These are phyloP conservation scores for Colletotrichum lupini DNA, from an alignment of 2,329 filamentous ascomycete genomes.

Conservation along the genomic window DNA sequence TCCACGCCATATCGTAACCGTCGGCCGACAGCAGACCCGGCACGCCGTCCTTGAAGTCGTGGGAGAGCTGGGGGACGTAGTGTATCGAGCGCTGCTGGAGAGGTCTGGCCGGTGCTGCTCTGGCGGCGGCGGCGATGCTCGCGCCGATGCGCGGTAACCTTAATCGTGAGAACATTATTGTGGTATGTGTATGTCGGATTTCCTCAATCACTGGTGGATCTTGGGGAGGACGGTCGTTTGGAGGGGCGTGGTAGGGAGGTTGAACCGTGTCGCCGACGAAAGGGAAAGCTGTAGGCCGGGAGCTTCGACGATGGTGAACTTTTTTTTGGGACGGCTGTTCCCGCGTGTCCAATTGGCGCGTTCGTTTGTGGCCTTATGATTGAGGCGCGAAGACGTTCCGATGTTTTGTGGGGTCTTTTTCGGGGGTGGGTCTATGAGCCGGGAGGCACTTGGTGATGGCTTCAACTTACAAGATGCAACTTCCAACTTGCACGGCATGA, in stretches of 20 bases:
- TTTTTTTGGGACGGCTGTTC: constrained; percentile 33
- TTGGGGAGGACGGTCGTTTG: neutral
- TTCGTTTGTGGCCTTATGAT: constrained; percentile 27
- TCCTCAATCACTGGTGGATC: neutral
- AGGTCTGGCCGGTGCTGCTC: constrained; percentile 41
- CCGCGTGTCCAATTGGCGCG: constrained; percentile 21
- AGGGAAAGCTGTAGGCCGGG: constrained; percentile 19
- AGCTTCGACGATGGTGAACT: constrained; percentile 35
- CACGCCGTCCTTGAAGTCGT: constrained; percentile 65
- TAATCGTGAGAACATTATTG: constrained; percentile 64
- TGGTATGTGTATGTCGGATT: constrained; percentile 40
- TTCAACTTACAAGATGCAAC: constrained; percentile 7
- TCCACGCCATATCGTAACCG: constrained; percentile 83
- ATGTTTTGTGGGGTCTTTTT: neutral
- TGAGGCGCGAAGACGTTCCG: constrained; percentile 26
- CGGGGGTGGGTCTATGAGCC: neutral
- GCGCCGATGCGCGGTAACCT: constrained; percentile 59
- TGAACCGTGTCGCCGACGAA: constrained; percentile 22
- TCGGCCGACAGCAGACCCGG: constrained; percentile 76
- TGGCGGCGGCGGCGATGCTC: constrained; percentile 18
- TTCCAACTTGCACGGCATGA: neutral
- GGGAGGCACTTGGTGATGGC: neutral
- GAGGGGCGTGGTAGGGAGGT: constrained; percentile 1
- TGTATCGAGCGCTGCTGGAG: constrained; percentile 55
- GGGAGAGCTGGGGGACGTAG: constrained; percentile 56